These are phyloP conservation scores for Psilocybe sp. DNA, from an alignment of 768 basidiomycete genomes.

Conservation along the genomic window DNA sequence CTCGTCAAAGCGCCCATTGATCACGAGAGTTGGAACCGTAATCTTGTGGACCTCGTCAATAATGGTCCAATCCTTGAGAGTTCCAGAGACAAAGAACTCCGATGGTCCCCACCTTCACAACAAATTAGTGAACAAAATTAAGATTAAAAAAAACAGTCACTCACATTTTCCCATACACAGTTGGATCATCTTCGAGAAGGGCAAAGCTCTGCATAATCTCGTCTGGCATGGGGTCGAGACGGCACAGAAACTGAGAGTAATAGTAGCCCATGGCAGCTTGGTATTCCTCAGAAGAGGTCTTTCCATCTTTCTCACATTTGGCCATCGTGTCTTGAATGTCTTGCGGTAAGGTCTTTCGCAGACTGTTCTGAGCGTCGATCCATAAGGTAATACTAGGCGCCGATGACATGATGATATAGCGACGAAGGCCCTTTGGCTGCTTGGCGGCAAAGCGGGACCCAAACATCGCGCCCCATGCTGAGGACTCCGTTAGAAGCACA, in stretches of 20 bases:
- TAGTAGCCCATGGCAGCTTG: conserved; percentile 37
- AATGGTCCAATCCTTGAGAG: conserved; percentile 45
- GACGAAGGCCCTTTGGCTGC: conserved; percentile 42
- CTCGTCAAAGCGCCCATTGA: conserved; percentile 41
- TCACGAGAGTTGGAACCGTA: conserved; percentile 33
- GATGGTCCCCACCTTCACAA: conserved; percentile 35
- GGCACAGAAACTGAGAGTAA: conserved; percentile 41
- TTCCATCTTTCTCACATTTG: conserved; percentile 44
- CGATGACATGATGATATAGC: conserved; percentile 42
- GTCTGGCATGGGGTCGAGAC: conserved; percentile 42
- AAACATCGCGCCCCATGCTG: conserved; percentile 47
- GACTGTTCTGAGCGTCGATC: conserved; percentile 17
- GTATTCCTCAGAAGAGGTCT: conserved; percentile 42
- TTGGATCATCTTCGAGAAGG: conserved; percentile 39
- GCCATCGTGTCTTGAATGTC: conserved; percentile 35
- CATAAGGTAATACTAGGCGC: conserved; percentile 45
- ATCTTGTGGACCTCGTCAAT: conserved; percentile 42
- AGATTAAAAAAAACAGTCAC: no score
- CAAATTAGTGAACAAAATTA: not conserved
- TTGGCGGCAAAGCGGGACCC: conserved; percentile 31
- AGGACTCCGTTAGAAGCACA: conserved; percentile 10
- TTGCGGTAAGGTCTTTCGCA: conserved; percentile 31
- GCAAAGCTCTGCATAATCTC: conserved; percentile 30
- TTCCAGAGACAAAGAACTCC: conserved; percentile 33
- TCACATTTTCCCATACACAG: conserved; percentile 50